A percentile compares a stretch with the other conserved stretches of the same genome.
Conservation (phyloP, 371 early-diverging fungal genomes). For the Synchytrium microbalum region DNA sequence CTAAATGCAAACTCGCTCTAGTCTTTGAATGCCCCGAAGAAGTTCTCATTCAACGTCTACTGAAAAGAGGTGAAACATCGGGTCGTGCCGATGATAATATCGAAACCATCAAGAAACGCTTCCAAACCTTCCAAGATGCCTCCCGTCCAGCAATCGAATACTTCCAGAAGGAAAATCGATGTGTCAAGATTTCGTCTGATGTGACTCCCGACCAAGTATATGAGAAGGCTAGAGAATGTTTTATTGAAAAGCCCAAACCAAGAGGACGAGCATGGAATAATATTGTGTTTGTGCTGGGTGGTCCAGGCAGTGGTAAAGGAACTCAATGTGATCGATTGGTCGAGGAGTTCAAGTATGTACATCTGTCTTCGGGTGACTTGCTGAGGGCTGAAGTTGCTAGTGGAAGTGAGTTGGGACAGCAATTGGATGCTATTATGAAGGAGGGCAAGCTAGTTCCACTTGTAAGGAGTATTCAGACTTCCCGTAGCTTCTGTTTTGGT, state of each 20-base stretch:
- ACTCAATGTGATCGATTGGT: constrained; percentile 52
- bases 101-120: constrained; percentile 48
- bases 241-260: constrained; percentile 4
- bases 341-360: constrained; percentile 37
- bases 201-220: constrained; percentile 21
- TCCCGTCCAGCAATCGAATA: constrained; percentile 50
- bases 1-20: constrained; percentile 34
- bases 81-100: constrained; percentile 55
- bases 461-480: constrained; percentile 14
- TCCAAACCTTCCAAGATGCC: constrained; percentile 41
- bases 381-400: constrained; percentile 49
- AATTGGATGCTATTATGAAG: constrained; percentile 36
- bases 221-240: constrained; percentile 11
- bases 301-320: constrained; percentile 41
- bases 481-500: constrained; percentile 2
- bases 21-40: constrained; percentile 45
- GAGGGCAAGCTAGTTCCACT: constrained; percentile 48
- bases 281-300: constrained; percentile 33
- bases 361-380: constrained; percentile 63
- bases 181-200: constrained; percentile 28
- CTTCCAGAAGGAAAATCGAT: constrained; percentile 31
- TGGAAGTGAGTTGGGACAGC: constrained; percentile 29
- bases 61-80: constrained; percentile 49
- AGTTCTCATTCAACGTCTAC: constrained; percentile 36
- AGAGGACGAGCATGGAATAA: constrained; percentile 7